These are phyloP conservation scores for Phaffomyces antillensis DNA, from an alignment of 805 yeast genomes.

Conservation along the genomic window DNA sequence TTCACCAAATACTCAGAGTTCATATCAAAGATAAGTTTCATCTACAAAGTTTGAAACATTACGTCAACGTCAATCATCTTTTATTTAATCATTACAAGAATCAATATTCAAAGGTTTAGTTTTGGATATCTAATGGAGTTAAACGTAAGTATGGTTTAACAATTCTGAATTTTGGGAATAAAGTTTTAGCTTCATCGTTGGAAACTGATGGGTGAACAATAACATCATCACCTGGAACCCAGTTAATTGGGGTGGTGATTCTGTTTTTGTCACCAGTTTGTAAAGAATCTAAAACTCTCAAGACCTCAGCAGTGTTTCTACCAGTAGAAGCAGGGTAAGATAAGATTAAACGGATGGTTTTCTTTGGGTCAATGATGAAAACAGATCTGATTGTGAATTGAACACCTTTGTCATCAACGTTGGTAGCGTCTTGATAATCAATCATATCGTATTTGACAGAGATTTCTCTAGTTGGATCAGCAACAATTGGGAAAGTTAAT, in stretches of 20 bases:
- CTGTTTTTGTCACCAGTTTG: conserved; percentile 57
- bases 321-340: conserved; percentile 72
- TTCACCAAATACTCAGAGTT: no score
- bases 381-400: conserved; percentile 68
- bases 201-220: conserved; percentile 62
- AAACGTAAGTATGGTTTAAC: conserved; percentile 60
- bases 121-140: conserved; percentile 29
- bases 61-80: background rate
- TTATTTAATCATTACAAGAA: conserved; percentile 1
- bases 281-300: conserved; percentile 63
- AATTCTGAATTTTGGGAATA: conserved; percentile 55
- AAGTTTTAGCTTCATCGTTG: conserved; percentile 49
- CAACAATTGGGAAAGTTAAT: conserved; percentile 59
- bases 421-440: conserved; percentile 61
- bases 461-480: conserved; percentile 55
- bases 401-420: conserved; percentile 56
- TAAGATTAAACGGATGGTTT: conserved; percentile 54
- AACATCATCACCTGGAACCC: conserved; percentile 70
- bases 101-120: background rate
- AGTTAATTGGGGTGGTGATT: conserved; percentile 63
- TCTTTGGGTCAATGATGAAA: conserved; percentile 61
- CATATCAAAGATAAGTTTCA: no score
- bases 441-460: conserved; percentile 63
- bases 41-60: background rate
- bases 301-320: conserved; percentile 68